phyloP scores from a whole-genome alignment of 2,329 filamentous ascomycete species.

The Fusarium buxicola region DNA sequence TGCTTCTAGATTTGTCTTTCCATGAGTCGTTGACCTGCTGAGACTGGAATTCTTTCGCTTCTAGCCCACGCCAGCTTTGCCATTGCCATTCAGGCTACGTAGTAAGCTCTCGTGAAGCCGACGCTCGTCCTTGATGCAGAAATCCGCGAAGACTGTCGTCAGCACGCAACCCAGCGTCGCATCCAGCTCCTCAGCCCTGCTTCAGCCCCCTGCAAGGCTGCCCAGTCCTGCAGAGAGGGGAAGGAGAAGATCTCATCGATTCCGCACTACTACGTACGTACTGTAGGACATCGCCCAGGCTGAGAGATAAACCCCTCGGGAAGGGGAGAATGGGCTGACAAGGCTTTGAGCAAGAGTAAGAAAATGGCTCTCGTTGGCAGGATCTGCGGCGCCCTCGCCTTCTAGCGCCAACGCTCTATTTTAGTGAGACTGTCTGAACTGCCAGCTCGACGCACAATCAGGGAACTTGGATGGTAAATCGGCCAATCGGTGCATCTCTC shows the following conservation, averaged over 20 bases:
- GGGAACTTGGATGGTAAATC: constrained; percentile 6
- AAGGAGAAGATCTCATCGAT: constrained; percentile 1
- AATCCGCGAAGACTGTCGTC: constrained; percentile 28
- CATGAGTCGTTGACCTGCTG: constrained; percentile 25
- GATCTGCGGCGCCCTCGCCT: not conserved
- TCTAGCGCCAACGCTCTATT: constrained; percentile 17
- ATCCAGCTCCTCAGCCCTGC: constrained; percentile 24
- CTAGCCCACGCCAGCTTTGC: constrained; percentile 4
- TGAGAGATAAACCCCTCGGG: not conserved
- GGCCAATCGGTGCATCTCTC: constrained; percentile 26
- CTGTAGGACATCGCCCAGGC: not conserved
- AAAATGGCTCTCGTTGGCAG: constrained; percentile 8
- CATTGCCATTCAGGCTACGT: not conserved
- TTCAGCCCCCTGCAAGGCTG: constrained; percentile 35
- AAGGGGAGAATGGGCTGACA: not conserved
- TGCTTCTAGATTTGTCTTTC: constrained; percentile 5
- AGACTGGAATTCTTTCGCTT: not conserved
- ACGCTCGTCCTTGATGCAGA: constrained; percentile 16
- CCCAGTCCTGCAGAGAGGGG: constrained; percentile 1
- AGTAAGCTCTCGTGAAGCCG: not conserved
- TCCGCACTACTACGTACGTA: not conserved
- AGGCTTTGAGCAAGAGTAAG: not conserved
- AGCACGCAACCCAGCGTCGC: constrained; percentile 36
- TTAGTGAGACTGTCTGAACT: constrained; percentile 7
- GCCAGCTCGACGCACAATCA: not conserved